Evolutionary conservation across 371 early-diverging fungal species (phyloP), one percentile per base, ranked within the genome.

Genomic region (Furculomyces boomerangus): DNA sequence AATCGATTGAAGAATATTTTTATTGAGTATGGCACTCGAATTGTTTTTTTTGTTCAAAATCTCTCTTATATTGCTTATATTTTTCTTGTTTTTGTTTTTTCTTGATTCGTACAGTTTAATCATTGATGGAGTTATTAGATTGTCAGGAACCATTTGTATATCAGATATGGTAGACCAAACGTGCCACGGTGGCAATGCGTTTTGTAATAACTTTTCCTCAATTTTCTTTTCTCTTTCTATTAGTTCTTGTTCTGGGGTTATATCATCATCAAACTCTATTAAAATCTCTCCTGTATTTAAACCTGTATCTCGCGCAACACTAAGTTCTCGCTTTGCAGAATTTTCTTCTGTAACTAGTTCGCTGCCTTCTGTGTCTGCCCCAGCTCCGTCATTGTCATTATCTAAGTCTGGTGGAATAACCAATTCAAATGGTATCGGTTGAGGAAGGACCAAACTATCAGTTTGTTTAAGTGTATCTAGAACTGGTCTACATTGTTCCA

Each of bases 181-280:
- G 66, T 83, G 85, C 86, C 83, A 88, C 25, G 77, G 77, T n/a
- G 84, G 88, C 45, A 84, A 66, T 31, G 79, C 83, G 62, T 85
- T 86, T 63, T 82, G 86, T 54, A 75, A 76, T 61, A 84, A 71
- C 52, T 83, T 84, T 61, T 78, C 76, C 59, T 78, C 79, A 0
- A 78, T 73, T 53, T 86, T 86, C 3, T 73, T 70, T 62, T 81
- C 77, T 47, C 78, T 77, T 16, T 75, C 75, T 24, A 75, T 71
- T 56, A 80, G 72, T 10, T 78, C 78, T 24, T 80, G 81, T 51
- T 79, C 79, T 31, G 79, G 75, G 44, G 68, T 56, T 53, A 67
- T n/a, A 25, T 87, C 84, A 56, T 80, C 80, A 56, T 82, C 80
- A 58, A 89, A 75, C 55, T 78, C 84, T 2, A 89, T 78, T 50